Evolutionary conservation across 306 rosid genomes (phyloP).

Genomic region (Corylus americana): DNA sequence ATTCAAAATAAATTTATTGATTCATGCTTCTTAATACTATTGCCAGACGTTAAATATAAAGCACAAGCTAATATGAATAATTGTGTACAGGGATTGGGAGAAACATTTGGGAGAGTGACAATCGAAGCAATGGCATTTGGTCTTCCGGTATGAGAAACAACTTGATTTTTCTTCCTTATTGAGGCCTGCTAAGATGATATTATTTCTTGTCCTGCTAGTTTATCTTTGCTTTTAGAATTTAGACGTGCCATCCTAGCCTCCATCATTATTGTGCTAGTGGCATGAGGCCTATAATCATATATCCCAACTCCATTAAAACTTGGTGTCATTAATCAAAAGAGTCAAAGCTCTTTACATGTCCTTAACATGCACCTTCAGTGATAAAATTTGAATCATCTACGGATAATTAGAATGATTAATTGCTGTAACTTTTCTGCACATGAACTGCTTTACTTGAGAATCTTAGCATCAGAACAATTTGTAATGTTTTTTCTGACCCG

Average conservation of each 20-base stretch:
- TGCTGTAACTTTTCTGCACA: background rate
- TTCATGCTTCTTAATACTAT: background rate
- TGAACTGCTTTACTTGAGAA: background rate
- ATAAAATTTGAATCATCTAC: background rate
- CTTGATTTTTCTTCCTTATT: slow-evolving; percentile 16
- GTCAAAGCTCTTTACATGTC: background rate
- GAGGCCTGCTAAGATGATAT: background rate
- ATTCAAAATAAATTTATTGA: background rate
- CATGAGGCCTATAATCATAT: background rate
- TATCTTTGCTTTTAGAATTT: slow-evolving; percentile 5
- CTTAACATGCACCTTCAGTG: background rate
- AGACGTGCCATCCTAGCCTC: background rate
- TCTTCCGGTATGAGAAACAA: slow-evolving; percentile 72
- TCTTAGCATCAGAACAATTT: background rate
- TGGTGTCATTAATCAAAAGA: background rate
- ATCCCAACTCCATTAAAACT: background rate
- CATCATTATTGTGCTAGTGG: background rate
- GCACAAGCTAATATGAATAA: slow-evolving; percentile 27
- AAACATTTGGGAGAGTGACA: slow-evolving; percentile 92
- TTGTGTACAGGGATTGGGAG: slow-evolving; percentile 77
- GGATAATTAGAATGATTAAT: background rate
- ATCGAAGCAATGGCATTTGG: slow-evolving; percentile 97
- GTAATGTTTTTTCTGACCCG: too few relatives aligned
- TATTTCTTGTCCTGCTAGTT: slow-evolving; percentile 8
- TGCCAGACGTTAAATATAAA: background rate